These are phyloP conservation scores for Suillus fuscotomentosus DNA, from an alignment of 768 basidiomycete species.

Conservation along the genomic window DNA sequence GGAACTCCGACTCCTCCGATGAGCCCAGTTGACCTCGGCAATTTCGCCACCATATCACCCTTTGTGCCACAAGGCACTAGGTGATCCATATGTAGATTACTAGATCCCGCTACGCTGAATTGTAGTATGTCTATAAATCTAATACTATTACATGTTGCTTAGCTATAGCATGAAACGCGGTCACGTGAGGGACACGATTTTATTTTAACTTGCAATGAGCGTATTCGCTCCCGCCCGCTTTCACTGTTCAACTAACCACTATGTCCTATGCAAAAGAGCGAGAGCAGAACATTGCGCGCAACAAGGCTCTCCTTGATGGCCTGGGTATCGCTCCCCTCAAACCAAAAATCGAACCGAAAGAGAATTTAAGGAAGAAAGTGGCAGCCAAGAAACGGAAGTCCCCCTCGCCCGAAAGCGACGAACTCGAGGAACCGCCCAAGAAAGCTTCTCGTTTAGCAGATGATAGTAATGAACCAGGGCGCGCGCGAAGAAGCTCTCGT, in stretches of 20 bases:
- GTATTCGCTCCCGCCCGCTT: neutral
- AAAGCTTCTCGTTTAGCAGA: slow-evolving; percentile 35
- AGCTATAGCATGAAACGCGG: neutral
- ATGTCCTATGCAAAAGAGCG: slow-evolving; percentile 34
- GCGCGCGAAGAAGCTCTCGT: slow-evolving; percentile 65
- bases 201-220: neutral
- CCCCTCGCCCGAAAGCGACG: slow-evolving; percentile 21
- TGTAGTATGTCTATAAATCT: slow-evolving; percentile 1
- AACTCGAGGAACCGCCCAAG: slow-evolving; percentile 14
- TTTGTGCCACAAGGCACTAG: neutral
- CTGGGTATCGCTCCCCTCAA: slow-evolving; percentile 41
- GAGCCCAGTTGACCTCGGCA: neutral
- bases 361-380: slow-evolving; percentile 30
- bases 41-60: neutral
- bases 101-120: neutral
- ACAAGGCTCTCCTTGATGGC: slow-evolving; percentile 39
- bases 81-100: neutral
- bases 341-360: slow-evolving; percentile 48
- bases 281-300: slow-evolving; percentile 37
- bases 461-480: slow-evolving; percentile 17
- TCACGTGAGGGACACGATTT: slow-evolving; percentile 2
- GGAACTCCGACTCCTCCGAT: slow-evolving; percentile 2
- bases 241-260: neutral
- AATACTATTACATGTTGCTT: neutral
- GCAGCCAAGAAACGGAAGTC: slow-evolving; percentile 43